Percentiles rank a stretch among this genome's conserved stretches.
Evolutionary conservation across 352 stramenopile genomes (phyloP).

Genomic region (Saprolegnia diclina): DNA sequence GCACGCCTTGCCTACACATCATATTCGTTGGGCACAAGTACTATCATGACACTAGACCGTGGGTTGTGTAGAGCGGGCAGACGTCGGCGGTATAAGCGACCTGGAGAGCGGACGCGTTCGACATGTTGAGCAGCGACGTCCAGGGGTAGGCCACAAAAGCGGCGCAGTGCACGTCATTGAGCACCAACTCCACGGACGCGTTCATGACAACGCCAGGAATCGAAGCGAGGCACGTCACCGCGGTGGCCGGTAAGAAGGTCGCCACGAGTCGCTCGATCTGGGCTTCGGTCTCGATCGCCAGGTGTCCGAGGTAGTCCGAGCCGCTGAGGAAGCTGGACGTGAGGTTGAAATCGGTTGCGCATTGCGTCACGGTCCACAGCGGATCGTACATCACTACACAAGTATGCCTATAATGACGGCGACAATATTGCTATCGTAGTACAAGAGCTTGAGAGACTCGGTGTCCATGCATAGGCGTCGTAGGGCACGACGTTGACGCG

Average conservation of each 20-base stretch:
- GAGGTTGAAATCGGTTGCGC: not conserved
- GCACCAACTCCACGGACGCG: not conserved
- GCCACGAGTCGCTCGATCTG: not conserved
- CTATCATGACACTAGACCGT: not conserved
- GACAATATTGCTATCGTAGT: no score
- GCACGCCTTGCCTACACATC: conserved; percentile 2
- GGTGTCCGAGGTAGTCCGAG: not conserved
- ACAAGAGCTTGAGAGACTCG: no score
- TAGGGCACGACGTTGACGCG: no score
- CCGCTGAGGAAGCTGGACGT: not conserved
- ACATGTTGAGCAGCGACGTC: conserved; percentile 9
- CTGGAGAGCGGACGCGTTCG: not conserved
- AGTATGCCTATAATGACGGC: no score
- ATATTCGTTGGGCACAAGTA: not conserved
- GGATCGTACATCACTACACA: not conserved
- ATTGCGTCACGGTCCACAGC: conserved; percentile 1
- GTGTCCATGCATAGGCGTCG: no score
- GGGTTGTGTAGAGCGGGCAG: not conserved
- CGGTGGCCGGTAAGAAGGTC: not conserved
- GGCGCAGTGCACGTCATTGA: not conserved
- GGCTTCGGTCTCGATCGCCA: not conserved
- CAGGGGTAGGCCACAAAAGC: not conserved
- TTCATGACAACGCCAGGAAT: not conserved
- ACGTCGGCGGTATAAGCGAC: not conserved
- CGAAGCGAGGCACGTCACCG: not conserved